Base-by-base conservation (phyloP, 495 filamentous ascomycete genomes). In the Articulospora tetracladia region DNA sequence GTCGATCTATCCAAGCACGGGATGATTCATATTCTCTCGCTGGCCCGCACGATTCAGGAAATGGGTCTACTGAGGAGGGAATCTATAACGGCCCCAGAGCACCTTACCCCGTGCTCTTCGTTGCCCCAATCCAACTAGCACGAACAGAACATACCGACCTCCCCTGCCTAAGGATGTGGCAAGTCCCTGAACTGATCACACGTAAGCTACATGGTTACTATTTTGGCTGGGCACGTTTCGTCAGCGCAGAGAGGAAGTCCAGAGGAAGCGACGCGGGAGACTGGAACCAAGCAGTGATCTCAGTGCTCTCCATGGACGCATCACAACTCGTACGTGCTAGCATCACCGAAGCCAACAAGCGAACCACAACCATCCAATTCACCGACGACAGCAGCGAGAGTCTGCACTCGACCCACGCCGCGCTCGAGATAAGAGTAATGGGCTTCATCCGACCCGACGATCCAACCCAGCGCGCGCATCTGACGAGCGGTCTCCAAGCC, bases 41-140 rank as follows among this genome's bases (percentile, higher is more conserved):
- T 49, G 64, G 53, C 22, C 50, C 66, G 30, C 39, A 55, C 34
- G 15, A 47, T 17, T 4, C n/a, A n/a, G n/a, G n/a, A n/a, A n/a
- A n/a, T 44, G 39, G 11, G 3, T 44, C 39, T 17, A 50, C 11
- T 27, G 54, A 71, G 11, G 44, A 75, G 3, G 67, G 68, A 12
- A 54, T 76, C 8, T 78, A 84, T 12, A 53, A 71, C 3, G 84
- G 85, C 1, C 84, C 85, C 0, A 68, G 77, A 59, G 48, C 73
- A 1, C 86, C 85, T 1, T 86, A 83, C 55, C 86, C 86, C 0
- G 70, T 88, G 39, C 71, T 72, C 10, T 82, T 89, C 55, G 61
- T 72, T 8, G 72, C 75, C 1, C 72, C 74, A 0, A 71, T 74
- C 3, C 77, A 76, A 51, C 67, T 87, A 2, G 52, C 57, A 11